Conservation (phyloP, 2,329 filamentous ascomycete genomes). For the Aspergillus luchuensis region DNA sequence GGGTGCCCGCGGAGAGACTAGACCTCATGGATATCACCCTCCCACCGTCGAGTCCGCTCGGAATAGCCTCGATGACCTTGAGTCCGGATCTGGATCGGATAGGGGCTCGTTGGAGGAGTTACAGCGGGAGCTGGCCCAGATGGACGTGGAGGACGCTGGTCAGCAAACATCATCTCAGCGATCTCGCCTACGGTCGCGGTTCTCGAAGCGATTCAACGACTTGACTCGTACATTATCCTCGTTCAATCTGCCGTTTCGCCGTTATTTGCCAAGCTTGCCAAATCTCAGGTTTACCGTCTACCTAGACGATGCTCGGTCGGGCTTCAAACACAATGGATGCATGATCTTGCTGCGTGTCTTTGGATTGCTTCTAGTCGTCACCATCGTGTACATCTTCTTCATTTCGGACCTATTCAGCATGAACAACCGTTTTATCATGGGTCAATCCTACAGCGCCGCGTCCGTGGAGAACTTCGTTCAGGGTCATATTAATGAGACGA, state of each 20-base stretch:
- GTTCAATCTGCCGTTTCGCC: slow-evolving; percentile 55
- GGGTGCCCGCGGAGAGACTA: slow-evolving; percentile 42
- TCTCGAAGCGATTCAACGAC: slow-evolving; percentile 60
- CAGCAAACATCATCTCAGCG: slow-evolving; percentile 33
- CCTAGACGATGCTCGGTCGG: slow-evolving; percentile 35
- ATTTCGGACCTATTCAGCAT: slow-evolving; percentile 78
- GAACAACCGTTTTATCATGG: slow-evolving; percentile 64
- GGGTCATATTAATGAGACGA: slow-evolving; percentile 67
- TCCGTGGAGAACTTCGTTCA: slow-evolving; percentile 76
- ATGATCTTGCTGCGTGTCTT: slow-evolving; percentile 73
- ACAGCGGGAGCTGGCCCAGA: slow-evolving; percentile 81
- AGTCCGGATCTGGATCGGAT: slow-evolving; percentile 56
- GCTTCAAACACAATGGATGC: slow-evolving; percentile 55
- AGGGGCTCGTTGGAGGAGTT: slow-evolving; percentile 63
- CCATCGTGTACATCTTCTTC: slow-evolving; percentile 81
- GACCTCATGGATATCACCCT: slow-evolving; percentile 67
- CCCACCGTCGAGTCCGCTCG: slow-evolving; percentile 84
- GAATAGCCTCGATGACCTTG: slow-evolving; percentile 58
- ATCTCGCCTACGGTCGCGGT: slow-evolving; percentile 49
- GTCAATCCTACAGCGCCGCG: slow-evolving; percentile 79
- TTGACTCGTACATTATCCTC: slow-evolving; percentile 61
- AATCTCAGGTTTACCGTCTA: slow-evolving; percentile 44
- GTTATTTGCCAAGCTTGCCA: slow-evolving; percentile 45
- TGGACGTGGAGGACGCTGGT: slow-evolving; percentile 75
- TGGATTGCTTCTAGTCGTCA: slow-evolving; percentile 73